Percentiles rank a stretch among this genome's conserved stretches.
Conservation (phyloP, 2,329 filamentous ascomycete genomes). For the Pseudocercospora pini-densiflorae region DNA sequence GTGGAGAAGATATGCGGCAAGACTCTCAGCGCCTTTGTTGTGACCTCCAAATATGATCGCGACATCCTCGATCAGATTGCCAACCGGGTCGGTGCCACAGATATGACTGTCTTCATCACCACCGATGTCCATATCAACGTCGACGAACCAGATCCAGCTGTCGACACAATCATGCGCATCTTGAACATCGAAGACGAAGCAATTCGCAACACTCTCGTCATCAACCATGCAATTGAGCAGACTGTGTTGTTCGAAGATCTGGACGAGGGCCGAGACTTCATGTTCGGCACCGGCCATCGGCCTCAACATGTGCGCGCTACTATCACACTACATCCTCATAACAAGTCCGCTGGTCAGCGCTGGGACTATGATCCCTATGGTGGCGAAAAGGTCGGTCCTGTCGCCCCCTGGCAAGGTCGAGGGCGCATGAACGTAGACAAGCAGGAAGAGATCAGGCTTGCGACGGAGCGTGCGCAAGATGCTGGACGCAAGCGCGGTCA, state of each 20-base stretch:
- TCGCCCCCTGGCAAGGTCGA: conserved; percentile 57
- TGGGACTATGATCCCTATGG: conserved; percentile 57
- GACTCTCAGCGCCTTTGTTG: conserved; percentile 76
- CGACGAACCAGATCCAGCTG: conserved; percentile 74
- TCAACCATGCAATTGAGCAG: conserved; percentile 82
- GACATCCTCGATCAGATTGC: conserved; percentile 62
- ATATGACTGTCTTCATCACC: conserved; percentile 64
- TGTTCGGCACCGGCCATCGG: conserved; percentile 64
- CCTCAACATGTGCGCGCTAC: conserved; percentile 71
- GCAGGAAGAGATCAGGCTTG: conserved; percentile 42
- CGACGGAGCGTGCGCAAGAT: conserved; percentile 45
- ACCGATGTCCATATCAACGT: conserved; percentile 60
- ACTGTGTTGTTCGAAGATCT: conserved; percentile 74
- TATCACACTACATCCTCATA: conserved; percentile 64
- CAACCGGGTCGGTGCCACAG: conserved; percentile 59
- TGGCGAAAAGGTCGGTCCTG: conserved; percentile 56
- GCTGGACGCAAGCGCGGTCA: conserved; percentile 55
- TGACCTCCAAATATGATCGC: conserved; percentile 77
- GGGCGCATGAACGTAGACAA: conserved; percentile 61
- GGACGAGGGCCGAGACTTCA: conserved; percentile 68
- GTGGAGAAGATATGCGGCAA: conserved; percentile 78
- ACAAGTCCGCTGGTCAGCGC: conserved; percentile 61
- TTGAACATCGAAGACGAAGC: conserved; percentile 79
- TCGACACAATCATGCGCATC: conserved; percentile 78
- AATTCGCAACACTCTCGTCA: conserved; percentile 81